A percentile compares a stretch with the other conserved stretches of the same genome.
Evolutionary conservation across 1,284 basidiomycete species (phyloP).

Genomic region (Moesziomyces sp.): DNA sequence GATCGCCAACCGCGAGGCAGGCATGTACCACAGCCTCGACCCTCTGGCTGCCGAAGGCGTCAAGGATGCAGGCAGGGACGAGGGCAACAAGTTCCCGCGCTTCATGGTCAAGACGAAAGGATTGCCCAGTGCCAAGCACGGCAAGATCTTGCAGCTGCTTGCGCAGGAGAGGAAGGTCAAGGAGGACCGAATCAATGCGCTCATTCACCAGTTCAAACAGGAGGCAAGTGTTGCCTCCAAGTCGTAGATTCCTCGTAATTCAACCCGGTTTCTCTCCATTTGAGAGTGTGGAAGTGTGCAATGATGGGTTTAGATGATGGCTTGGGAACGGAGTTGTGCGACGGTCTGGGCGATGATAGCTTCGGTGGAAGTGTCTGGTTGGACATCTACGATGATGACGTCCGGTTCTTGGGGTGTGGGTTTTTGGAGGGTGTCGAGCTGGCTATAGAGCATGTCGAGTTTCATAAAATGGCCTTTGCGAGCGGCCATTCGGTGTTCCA

Average conservation of each 20-base stretch:
- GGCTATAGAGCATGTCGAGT: constrained; percentile 86
- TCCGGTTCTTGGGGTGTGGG: constrained; percentile 69
- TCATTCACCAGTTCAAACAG: constrained; percentile 38
- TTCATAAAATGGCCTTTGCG: constrained; percentile 90
- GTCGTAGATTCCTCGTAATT: no score
- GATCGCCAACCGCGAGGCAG: constrained; percentile 19
- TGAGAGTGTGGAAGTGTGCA: no score
- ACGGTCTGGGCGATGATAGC: constrained; percentile 5
- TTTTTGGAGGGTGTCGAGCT: constrained; percentile 81
- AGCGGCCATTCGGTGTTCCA: constrained; percentile 78
- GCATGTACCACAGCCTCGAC: constrained; percentile 24
- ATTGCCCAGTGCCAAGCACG: constrained; percentile 55
- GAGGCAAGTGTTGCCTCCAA: constrained; percentile 9
- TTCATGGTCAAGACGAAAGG: constrained; percentile 43
- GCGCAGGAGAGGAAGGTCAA: constrained; percentile 45
- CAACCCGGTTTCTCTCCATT: no score
- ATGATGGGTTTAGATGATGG: no score
- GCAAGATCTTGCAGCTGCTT: constrained; percentile 54
- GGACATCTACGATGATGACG: constrained; percentile 17
- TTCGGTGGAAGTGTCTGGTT: constrained; percentile 5
- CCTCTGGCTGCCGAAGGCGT: constrained; percentile 4
- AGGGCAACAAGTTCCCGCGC: constrained; percentile 25
- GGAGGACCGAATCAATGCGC: constrained; percentile 41
- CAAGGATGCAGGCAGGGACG: not conserved
- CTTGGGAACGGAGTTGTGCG: no score